A percentile compares a stretch with the other conserved stretches of the same genome.
These are phyloP conservation scores for Setaria italica DNA, from an alignment of 202 grass and related monocot genomes.

Conservation along the genomic window DNA sequence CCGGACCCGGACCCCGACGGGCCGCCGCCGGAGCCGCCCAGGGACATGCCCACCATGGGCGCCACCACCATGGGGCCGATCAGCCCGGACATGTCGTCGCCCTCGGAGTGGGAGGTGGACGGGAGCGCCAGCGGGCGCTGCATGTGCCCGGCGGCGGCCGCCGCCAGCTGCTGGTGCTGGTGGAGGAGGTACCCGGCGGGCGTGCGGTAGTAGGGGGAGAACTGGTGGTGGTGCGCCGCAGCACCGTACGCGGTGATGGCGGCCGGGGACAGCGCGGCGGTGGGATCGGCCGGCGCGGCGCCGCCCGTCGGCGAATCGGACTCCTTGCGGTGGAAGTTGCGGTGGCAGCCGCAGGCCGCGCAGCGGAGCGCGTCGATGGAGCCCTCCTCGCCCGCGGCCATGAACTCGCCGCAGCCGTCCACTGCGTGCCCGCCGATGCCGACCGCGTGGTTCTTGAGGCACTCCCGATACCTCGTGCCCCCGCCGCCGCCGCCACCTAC, in stretches of 20 bases:
- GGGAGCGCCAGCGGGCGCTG: slow-evolving; percentile 70
- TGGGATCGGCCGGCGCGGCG: background rate
- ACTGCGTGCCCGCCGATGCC: slow-evolving; percentile 64
- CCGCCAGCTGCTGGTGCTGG: slow-evolving; percentile 31
- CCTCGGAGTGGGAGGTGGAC: slow-evolving; percentile 70
- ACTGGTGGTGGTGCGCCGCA: slow-evolving; percentile 63
- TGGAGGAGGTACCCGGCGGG: slow-evolving; percentile 59
- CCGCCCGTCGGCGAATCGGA: slow-evolving; percentile 16
- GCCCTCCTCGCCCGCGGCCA: slow-evolving; percentile 72
- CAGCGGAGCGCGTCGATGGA: slow-evolving; percentile 67
- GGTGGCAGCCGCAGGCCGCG: slow-evolving; percentile 73
- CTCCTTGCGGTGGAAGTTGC: slow-evolving; percentile 74
- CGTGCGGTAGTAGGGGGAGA: slow-evolving; percentile 75
- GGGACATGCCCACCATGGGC: slow-evolving; percentile 58
- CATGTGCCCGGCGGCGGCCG: slow-evolving; percentile 25
- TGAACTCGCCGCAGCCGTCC: slow-evolving; percentile 74
- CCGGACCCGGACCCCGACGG: slow-evolving; percentile 48
- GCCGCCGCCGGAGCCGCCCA: slow-evolving; percentile 45
- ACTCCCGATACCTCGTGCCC: slow-evolving; percentile 66
- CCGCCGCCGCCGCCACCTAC: background rate
- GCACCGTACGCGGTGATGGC: slow-evolving; percentile 48
- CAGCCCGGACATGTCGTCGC: slow-evolving; percentile 72
- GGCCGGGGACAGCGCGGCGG: slow-evolving; percentile 18
- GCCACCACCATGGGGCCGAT: slow-evolving; percentile 64
- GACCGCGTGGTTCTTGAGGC: slow-evolving; percentile 90